Conservation (phyloP, 1,139 yeast genomes). For the Magnusiomyces paraingens region DNA sequence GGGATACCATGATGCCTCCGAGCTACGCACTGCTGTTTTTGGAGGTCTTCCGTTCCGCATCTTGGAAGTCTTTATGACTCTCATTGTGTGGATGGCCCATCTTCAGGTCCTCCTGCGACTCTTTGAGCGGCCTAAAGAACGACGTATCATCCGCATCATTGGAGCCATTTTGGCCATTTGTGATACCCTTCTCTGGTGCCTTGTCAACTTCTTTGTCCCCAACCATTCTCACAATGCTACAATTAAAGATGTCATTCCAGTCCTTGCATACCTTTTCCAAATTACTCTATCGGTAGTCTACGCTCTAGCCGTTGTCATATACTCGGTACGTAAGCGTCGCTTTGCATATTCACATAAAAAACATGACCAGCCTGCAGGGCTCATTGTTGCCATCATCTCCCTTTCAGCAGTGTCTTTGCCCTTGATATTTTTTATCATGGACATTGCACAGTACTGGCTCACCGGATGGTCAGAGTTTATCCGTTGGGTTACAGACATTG, state of each 20-base stretch:
- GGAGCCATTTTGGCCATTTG: conserved; percentile 54
- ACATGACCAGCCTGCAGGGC: conserved; percentile 14
- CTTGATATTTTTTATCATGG: conserved; percentile 70
- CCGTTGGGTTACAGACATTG: conserved; percentile 46
- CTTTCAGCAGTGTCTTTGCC: conserved; percentile 56
- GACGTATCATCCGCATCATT: conserved; percentile 51
- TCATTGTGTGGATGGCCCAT: conserved; percentile 66
- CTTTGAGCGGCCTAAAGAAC: conserved; percentile 63
- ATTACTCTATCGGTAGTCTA: conserved; percentile 69
- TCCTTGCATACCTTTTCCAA: conserved; percentile 67
- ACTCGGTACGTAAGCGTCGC: conserved; percentile 49
- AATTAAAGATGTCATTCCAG: conserved; percentile 46
- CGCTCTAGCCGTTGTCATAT: conserved; percentile 59
- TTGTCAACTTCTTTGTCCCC: conserved; percentile 21
- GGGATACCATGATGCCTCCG: conserved; percentile 53
- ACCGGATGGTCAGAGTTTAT: conserved; percentile 72
- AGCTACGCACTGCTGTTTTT: conserved; percentile 45
- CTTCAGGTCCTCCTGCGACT: conserved; percentile 69
- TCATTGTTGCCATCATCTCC: conserved; percentile 55
- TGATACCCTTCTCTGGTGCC: conserved; percentile 20
- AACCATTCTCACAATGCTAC: conserved; percentile 38
- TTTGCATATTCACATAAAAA: conserved; percentile 45
- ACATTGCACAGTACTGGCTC: conserved; percentile 66
- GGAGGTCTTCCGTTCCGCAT: conserved; percentile 46
- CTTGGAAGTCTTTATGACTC: conserved; percentile 56